Evolutionary conservation across 768 basidiomycete genomes (phyloP).

Genomic region (Sarcodon sp.): DNA sequence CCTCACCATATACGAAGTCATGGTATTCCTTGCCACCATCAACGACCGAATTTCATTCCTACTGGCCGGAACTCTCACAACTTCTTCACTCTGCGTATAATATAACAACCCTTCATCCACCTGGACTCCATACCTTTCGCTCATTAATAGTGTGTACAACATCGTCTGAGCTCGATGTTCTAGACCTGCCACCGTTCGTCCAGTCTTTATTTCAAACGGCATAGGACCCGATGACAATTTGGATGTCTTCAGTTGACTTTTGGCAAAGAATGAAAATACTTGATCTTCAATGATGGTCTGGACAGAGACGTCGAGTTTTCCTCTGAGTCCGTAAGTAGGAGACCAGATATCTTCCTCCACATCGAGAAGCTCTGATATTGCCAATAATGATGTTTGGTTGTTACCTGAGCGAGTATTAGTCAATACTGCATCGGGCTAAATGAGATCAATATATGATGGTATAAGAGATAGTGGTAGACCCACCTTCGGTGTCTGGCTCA

Average conservation of each 20-base stretch:
- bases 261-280: slow-evolving; percentile 11
- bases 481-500: slow-evolving; percentile 55
- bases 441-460: neutral
- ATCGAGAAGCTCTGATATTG: slow-evolving; percentile 67
- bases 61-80: slow-evolving; percentile 68
- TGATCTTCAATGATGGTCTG: slow-evolving; percentile 30
- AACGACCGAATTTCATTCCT: slow-evolving; percentile 79
- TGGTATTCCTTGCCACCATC: slow-evolving; percentile 70
- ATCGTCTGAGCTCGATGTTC: slow-evolving; percentile 98
- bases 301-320: slow-evolving; percentile 89
- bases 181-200: slow-evolving; percentile 60
- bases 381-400: slow-evolving; percentile 41
- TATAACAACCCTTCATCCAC: slow-evolving; percentile 80
- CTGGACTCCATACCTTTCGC: slow-evolving; percentile 79
- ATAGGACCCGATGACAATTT: slow-evolving; percentile 27
- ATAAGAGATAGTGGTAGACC: slow-evolving; percentile 1
- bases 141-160: slow-evolving; percentile 85
- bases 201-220: slow-evolving; percentile 97
- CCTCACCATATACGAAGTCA: slow-evolving; percentile 66
- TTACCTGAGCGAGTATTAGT: slow-evolving; percentile 48
- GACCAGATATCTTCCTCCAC: slow-evolving; percentile 98
- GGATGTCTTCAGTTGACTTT: slow-evolving; percentile 10
- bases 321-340: slow-evolving; percentile 88
- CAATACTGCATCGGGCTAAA: slow-evolving; percentile 50
- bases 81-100: slow-evolving; percentile 86